Base-by-base conservation (phyloP, 1,284 basidiomycete species). In the Pisolithus thermaeus region DNA sequence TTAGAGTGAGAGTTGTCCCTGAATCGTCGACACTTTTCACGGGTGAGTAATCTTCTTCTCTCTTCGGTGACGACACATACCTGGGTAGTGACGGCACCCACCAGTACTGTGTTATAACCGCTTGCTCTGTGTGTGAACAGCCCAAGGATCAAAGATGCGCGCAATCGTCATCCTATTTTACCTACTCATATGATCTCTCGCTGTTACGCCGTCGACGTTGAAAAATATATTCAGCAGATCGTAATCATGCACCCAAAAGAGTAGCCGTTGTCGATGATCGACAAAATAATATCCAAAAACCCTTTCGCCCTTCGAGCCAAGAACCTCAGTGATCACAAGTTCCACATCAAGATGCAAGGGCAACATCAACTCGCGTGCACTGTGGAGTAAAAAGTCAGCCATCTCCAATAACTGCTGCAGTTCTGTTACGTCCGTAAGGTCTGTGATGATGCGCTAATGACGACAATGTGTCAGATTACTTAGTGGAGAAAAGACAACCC, bases 61-160 rank as follows among this genome's bases (percentile, higher is more conserved):
- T n/a, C 35, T 27, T 14, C 4, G 6, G 36, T 22, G n/a, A 42
- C 43, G 16, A 23, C 18, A 45, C 32, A 9, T 28, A 54, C 48
- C 23, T 28, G n/a, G 45, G 28, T 23, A 22, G 25, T 22, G 16
- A 12, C 40, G 18, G 38, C 25, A 42, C n/a, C 46, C 53, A 76
- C 77, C 78, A 79, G 56, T 79, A 79, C 41, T 74, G 72, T 12
- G 71, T 61, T 54, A 76, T 68, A 1, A 81, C 61, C 49, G 71
- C 72, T 55, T 73, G 70, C 8, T 69, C 78, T 80, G 47, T 5
- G 36, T 4, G 12, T 35, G 14, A 6, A 35, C n/a, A 38, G 3
- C 25, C 23, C 9, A 27, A 22, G 5, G n/a, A 35, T 54, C 28
- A 44, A 35, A 35, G 18, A 8, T 9, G 3, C 1, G 25, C 16